Evolutionary conservation across 2,329 filamentous ascomycete genomes (phyloP).

Genomic region (Aspergillus sp.): DNA sequence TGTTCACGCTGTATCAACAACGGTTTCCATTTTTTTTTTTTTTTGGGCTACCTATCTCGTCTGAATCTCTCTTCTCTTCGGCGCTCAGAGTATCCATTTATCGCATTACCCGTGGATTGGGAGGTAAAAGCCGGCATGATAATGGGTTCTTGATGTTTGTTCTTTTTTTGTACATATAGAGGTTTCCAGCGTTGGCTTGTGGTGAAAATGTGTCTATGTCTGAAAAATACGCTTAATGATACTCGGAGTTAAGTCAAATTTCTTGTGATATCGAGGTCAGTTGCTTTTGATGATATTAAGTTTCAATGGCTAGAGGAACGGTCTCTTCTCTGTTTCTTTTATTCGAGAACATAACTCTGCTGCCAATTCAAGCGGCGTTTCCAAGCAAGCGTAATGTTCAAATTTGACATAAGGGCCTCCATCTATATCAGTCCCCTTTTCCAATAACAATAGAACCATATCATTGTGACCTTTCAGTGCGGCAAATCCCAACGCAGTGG

Average conservation of each 20-base stretch:
- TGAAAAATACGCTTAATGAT: slow-evolving; percentile 5
- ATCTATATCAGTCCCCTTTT: background rate
- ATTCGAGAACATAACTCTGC: no score
- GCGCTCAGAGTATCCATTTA: slow-evolving; percentile 35
- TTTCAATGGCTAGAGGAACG: no score
- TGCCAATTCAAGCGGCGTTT: background rate
- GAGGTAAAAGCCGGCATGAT: slow-evolving; percentile 29
- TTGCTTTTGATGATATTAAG: no score
- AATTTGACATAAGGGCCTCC: background rate
- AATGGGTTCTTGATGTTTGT: slow-evolving; percentile 32
- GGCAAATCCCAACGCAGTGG: no score
- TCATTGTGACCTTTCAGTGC: background rate
- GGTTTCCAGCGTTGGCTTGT: slow-evolving; percentile 25
- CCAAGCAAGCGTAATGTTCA: background rate
- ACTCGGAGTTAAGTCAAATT: background rate
- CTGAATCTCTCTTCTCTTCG: slow-evolving; percentile 39
- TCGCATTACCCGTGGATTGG: slow-evolving; percentile 36
- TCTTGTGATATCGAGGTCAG: no score
- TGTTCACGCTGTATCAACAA: slow-evolving; percentile 33
- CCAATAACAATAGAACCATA: background rate
- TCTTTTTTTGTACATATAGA: slow-evolving; percentile 38
- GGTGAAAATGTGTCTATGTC: slow-evolving; percentile 17
- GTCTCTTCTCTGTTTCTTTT: no score
- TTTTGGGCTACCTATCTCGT: slow-evolving; percentile 7
- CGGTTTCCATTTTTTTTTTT: slow-evolving; percentile 20